Base-by-base conservation (phyloP, 495 filamentous ascomycete species). In the Pyrenopolyporus hunteri region DNA sequence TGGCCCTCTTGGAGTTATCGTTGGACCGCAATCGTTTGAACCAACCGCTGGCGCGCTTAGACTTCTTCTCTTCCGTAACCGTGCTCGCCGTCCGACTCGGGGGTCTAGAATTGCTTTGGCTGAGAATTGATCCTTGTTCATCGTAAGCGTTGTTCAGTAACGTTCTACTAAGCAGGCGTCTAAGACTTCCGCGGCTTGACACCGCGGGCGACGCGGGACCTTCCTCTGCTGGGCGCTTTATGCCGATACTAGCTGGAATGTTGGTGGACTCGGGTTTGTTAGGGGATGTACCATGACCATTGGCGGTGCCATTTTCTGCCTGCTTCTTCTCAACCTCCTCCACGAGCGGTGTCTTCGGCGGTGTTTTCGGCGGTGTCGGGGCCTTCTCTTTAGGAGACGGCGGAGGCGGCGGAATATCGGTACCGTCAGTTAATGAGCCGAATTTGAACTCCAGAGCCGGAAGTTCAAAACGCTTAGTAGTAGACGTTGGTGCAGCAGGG, bases 351-450 rank as follows among this genome's bases (percentile, higher is more conserved):
- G 72, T 71, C 55, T 72, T 71, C 20, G 71, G 70, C 10, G 73
- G 57, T 25, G 72, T 71, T 53, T 72, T 71, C 20, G 71, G 70
- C 56, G 72, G 72, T 45, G 73, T 66, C 16, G 73, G 67, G 26
- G 63, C 67, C 17, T 76, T 70, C 51, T 77, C 72, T 52, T 82
- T 78, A 11, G 82, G 81, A 23, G 80, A 83, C 5, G 80, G 80
- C 13, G 66, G 67, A 5, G 82, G 82, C 32, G 82, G 80, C 31
- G 82, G 82, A 55, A 85, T 85, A 60, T 83, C 66, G 55, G 82
- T 85, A 14, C 82, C 82, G 17, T 83, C 82, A 16, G 82, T 85
- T 57, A 85, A 61, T 7, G 80, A 80, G 50, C 74, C 73, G 49
- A 85, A 78, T 13, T 74, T 74, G 66, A 82, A 70, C 51, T 81